Conservation (phyloP, 352 stramenopile species). For the Peronospora farinosa region DNA sequence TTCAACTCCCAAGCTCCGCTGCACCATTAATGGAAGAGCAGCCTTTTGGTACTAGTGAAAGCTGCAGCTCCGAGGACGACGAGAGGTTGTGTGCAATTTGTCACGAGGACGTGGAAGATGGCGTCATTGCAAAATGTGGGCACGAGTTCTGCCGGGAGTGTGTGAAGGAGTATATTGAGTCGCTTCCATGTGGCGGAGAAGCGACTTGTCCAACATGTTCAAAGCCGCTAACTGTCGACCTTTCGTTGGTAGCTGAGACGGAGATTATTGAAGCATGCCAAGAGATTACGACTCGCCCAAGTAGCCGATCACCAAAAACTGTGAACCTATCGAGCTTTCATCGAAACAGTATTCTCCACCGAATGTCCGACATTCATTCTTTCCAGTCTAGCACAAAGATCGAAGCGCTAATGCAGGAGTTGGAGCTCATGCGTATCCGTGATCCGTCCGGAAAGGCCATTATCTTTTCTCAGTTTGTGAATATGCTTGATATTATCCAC, state of each 20-base stretch:
- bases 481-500: conserved; percentile 98
- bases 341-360: conserved; percentile 63
- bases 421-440: conserved; percentile 89
- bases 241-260: conserved; percentile 34
- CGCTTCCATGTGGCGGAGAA: conserved; percentile 45
- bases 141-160: conserved; percentile 90
- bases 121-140: conserved; percentile 84
- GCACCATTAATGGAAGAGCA: conserved; percentile 53
- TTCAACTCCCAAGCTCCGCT: conserved; percentile 51
- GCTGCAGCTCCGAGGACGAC: conserved; percentile 25
- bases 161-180: conserved; percentile 77
- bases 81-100: conserved; percentile 85
- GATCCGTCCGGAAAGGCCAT: conserved; percentile 96
- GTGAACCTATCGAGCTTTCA: conserved; percentile 62
- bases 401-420: conserved; percentile 95
- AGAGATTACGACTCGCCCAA: conserved; percentile 5
- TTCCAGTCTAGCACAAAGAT: conserved; percentile 95
- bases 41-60: conserved; percentile 36
- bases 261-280: conserved; percentile 10
- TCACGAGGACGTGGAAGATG: conserved; percentile 88
- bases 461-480: conserved; percentile 98
- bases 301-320: conserved; percentile 14
- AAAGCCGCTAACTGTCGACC: conserved; percentile 79
- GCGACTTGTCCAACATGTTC: conserved; percentile 76
- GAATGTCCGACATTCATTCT: conserved; percentile 52